phyloP scores from a whole-genome alignment of 1,139 yeast species.

The Candida gigantensis region DNA sequence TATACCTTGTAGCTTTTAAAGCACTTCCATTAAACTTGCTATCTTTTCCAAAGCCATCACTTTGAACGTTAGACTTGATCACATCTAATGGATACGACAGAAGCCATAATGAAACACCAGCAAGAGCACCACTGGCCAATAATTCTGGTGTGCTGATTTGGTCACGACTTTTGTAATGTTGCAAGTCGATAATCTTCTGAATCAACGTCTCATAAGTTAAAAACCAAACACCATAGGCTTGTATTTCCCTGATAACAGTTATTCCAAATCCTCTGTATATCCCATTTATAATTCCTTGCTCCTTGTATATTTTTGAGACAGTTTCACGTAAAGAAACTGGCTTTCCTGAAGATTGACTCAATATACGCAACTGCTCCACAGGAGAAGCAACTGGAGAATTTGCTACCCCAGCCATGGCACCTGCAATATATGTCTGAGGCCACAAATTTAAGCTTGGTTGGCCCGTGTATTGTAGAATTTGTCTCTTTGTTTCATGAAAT shows the following conservation, averaged over 20 bases:
- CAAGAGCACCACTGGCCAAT: slow-evolving; percentile 63
- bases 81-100: slow-evolving; percentile 73
- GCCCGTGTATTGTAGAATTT: slow-evolving; percentile 35
- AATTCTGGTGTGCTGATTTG: slow-evolving; percentile 64
- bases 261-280: slow-evolving; percentile 61
- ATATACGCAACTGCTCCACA: slow-evolving; percentile 72
- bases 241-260: slow-evolving; percentile 67
- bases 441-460: slow-evolving; percentile 46
- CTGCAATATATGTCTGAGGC: slow-evolving; percentile 70
- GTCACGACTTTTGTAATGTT: slow-evolving; percentile 42
- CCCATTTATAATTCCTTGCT: slow-evolving; percentile 52
- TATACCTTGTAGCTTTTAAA: slow-evolving; percentile 46
- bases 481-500: slow-evolving; percentile 74
- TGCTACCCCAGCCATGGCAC: slow-evolving; percentile 77
- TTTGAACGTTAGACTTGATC: slow-evolving; percentile 67
- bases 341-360: slow-evolving; percentile 56
- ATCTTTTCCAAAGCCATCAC: slow-evolving; percentile 55
- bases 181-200: slow-evolving; percentile 34
- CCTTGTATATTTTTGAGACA: slow-evolving; percentile 42
- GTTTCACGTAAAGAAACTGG: slow-evolving; percentile 45
- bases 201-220: slow-evolving; percentile 67
- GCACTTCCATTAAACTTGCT: slow-evolving; percentile 50
- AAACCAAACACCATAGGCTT: slow-evolving; percentile 86
- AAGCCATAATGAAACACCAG: slow-evolving; percentile 75
- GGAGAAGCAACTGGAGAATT: slow-evolving; percentile 74